phyloP scores from a whole-genome alignment of 495 filamentous ascomycete species.

The Lophiotrema nucula region DNA sequence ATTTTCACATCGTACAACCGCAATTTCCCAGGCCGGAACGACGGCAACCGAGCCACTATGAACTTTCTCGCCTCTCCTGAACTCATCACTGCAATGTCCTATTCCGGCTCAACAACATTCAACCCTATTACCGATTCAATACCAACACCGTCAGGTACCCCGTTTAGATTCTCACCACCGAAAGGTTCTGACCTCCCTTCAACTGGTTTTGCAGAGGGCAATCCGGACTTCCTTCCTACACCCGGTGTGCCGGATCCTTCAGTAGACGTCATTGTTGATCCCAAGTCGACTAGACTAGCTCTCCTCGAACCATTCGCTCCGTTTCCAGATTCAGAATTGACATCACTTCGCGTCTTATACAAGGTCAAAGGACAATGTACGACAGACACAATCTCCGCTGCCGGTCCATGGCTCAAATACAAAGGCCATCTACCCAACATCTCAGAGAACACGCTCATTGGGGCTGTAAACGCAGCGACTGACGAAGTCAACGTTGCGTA shows the following conservation, averaged over 20 bases:
- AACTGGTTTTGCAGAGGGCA: conserved; percentile 76
- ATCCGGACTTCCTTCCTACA: conserved; percentile 69
- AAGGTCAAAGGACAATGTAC: conserved; percentile 97
- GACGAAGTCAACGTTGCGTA: conserved; percentile 89
- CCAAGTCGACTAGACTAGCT: conserved; percentile 82
- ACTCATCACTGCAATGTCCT: conserved; percentile 92
- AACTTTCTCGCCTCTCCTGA: conserved; percentile 97
- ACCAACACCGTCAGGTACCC: conserved; percentile 72
- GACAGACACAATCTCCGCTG: conserved; percentile 96
- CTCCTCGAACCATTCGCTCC: conserved; percentile 85
- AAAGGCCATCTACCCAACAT: conserved; percentile 99
- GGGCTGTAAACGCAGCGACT: conserved; percentile 86
- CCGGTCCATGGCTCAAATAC: conserved; percentile 97
- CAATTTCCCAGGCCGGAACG: conserved; percentile 96
- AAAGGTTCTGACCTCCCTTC: conserved; percentile 72
- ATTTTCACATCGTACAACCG: conserved; percentile 98
- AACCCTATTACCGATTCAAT: conserved; percentile 90
- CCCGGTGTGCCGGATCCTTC: conserved; percentile 65
- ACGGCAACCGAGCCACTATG: conserved; percentile 94
- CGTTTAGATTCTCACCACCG: conserved; percentile 85
- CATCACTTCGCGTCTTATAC: conserved; percentile 75
- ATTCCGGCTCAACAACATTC: conserved; percentile 89
- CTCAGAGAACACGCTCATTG: conserved; percentile 91
- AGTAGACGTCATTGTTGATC: conserved; percentile 70
- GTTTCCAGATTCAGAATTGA: conserved; percentile 75